Evolutionary conservation across 257 asterid genomes (phyloP), one percentile per base, ranked within the genome.

Genomic region (Agastache rugosa): DNA sequence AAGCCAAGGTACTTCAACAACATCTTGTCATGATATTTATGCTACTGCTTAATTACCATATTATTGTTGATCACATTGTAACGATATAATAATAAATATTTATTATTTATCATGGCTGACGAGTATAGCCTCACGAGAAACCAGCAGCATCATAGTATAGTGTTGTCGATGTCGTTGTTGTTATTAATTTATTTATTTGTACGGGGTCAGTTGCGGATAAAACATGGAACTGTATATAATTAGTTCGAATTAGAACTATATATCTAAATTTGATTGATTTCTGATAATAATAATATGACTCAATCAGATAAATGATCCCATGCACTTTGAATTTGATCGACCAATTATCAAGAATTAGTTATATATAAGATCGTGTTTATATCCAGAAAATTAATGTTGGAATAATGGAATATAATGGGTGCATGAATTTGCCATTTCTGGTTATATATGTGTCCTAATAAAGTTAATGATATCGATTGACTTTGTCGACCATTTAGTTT

Each of bases 341-440:
- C 59, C 11, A 37, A 60, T 67, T 12, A 23, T 58, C 51, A 17
- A 63, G 50, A 63, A 37, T 63, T 4, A 63, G 1, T 19, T 9
- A 5, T 1, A n/a, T 50, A 50, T 11, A 56, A 10, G 62, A 55
- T 9, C 12, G 8, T 11, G 8, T 63, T 10, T 37, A 27, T 29
- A 59, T 60, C 11, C 1, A 51, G 44, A 10, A 45, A 37, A 15
- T 6, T 5, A 7, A 59, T 53, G 51, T 19, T 58, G 53, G 39
- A 27, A 56, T 47, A 6, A 4, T 31, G 37, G 37, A 6, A 16
- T 4, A 6, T 48, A 10, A 50, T 50, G 39, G 59, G 63, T 71
- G 73, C 68, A 44, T 54, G 64, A 31, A 22, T 53, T 55, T 77
- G 77, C 81, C 81, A 53, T 63, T 62, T 77, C 66, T 71, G 77